These are phyloP conservation scores for Pseudopithomyces maydicus DNA, from an alignment of 2,329 filamentous ascomycete genomes.

Conservation along the genomic window DNA sequence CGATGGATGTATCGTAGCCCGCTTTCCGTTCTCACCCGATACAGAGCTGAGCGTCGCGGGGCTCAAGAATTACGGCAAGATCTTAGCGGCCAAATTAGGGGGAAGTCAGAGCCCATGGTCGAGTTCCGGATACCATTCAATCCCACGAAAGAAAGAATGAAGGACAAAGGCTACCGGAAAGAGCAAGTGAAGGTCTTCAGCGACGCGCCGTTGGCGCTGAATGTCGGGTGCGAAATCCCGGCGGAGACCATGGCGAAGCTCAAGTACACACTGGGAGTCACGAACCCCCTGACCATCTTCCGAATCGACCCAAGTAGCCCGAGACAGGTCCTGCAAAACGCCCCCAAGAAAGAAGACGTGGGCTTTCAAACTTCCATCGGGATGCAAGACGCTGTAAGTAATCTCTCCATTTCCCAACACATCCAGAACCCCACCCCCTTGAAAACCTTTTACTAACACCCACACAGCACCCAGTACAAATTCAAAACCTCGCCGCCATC, in stretches of 20 bases:
- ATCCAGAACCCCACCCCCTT: neutral
- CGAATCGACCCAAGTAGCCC: slow-evolving; percentile 64
- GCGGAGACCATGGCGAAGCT: slow-evolving; percentile 66
- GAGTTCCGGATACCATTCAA: slow-evolving; percentile 71
- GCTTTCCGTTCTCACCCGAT: slow-evolving; percentile 62
- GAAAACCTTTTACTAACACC: neutral
- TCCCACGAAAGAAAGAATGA: slow-evolving; percentile 63
- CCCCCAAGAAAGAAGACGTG: slow-evolving; percentile 62
- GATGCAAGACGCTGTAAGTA: slow-evolving; percentile 71
- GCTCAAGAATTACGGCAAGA: slow-evolving; percentile 37
- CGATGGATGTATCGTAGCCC: slow-evolving; percentile 67
- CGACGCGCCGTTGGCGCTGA: slow-evolving; percentile 56
- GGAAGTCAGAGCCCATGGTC: slow-evolving; percentile 60
- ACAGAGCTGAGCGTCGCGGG: slow-evolving; percentile 38
- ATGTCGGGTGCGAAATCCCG: slow-evolving; percentile 52
- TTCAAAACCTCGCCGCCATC: slow-evolving; percentile 69
- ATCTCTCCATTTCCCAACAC: neutral
- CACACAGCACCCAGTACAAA: slow-evolving; percentile 69
- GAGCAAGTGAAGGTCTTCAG: slow-evolving; percentile 71
- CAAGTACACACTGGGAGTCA: slow-evolving; percentile 68
- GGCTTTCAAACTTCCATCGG: slow-evolving; percentile 70
- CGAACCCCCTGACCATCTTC: slow-evolving; percentile 70
- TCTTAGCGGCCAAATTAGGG: slow-evolving; percentile 39
- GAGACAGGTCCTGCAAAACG: slow-evolving; percentile 65
- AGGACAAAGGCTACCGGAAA: slow-evolving; percentile 62